A percentile compares a stretch with the other conserved stretches of the same genome.
phyloP scores from a whole-genome alignment of 2,329 filamentous ascomycete genomes.

The Rutstroemia sp. region DNA sequence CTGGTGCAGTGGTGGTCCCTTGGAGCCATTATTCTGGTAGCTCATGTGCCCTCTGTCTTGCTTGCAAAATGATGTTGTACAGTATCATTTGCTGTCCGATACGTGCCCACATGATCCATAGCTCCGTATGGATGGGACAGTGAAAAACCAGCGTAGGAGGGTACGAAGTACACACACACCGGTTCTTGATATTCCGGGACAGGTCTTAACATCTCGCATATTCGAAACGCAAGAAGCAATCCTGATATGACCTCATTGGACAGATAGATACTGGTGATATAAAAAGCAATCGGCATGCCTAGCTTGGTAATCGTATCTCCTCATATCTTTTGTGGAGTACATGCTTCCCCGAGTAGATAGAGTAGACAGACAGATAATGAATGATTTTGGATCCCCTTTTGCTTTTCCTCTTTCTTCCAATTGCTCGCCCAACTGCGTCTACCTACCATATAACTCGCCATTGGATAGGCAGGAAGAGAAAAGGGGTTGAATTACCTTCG shows the following conservation, averaged over 20 bases:
- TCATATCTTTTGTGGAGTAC: too few species aligned
- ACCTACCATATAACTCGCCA: too few species aligned
- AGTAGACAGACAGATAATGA: too few species aligned
- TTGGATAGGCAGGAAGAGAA: too few species aligned
- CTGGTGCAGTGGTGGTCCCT: too few species aligned
- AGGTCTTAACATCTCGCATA: background rate
- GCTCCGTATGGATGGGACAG: background rate
- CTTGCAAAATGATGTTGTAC: too few species aligned
- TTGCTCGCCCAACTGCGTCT: too few species aligned
- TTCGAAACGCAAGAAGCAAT: background rate
- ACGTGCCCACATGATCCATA: slow-evolving; percentile 1
- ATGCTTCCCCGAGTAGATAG: too few species aligned
- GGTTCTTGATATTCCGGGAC: background rate
- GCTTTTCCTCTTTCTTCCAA: too few species aligned
- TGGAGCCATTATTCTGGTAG: background rate
- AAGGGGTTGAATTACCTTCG: too few species aligned
- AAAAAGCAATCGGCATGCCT: background rate
- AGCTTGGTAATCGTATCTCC: background rate
- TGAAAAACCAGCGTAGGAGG: background rate
- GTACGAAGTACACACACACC: background rate
- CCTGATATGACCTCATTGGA: slow-evolving; percentile 2
- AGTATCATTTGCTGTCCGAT: background rate
- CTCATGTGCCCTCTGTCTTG: background rate
- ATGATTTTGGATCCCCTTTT: too few species aligned
- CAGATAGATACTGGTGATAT: background rate